These are phyloP conservation scores for Eruca vesicaria DNA, from an alignment of 441 rosid genomes.

Conservation along the genomic window DNA sequence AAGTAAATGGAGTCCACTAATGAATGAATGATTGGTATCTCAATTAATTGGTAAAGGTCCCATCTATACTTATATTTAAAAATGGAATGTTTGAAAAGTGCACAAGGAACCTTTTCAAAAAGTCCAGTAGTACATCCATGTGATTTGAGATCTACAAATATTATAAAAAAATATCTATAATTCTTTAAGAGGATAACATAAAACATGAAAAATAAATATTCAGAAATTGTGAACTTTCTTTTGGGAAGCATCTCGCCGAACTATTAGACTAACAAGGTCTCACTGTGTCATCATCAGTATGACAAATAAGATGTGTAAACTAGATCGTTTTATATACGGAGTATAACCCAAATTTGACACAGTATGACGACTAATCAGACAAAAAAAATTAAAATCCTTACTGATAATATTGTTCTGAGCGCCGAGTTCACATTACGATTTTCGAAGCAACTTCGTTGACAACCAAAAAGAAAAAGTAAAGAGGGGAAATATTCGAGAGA, in stretches of 20 bases:
- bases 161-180: no score
- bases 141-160: constrained; percentile 18
- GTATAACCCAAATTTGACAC: neutral
- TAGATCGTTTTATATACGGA: neutral
- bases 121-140: constrained; percentile 23
- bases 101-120: constrained; percentile 24
- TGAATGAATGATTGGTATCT: constrained; percentile 18
- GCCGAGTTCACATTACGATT: neutral
- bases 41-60: constrained; percentile 21
- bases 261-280: no score
- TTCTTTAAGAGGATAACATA: no score
- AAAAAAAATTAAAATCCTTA: no score
- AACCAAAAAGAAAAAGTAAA: neutral
- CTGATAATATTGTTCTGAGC: no score
- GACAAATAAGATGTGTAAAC: neutral
- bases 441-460: neutral
- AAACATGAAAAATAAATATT: no score
- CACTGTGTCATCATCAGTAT: neutral
- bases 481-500: neutral
- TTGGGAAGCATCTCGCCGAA: no score
- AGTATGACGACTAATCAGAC: no score
- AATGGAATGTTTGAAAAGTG: constrained; percentile 33
- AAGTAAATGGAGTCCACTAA: constrained; percentile 1
- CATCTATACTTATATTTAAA: neutral
- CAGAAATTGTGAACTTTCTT: no score